Base-by-base conservation (phyloP, 1,139 yeast genomes). In the Sugiyamaella novakii region DNA sequence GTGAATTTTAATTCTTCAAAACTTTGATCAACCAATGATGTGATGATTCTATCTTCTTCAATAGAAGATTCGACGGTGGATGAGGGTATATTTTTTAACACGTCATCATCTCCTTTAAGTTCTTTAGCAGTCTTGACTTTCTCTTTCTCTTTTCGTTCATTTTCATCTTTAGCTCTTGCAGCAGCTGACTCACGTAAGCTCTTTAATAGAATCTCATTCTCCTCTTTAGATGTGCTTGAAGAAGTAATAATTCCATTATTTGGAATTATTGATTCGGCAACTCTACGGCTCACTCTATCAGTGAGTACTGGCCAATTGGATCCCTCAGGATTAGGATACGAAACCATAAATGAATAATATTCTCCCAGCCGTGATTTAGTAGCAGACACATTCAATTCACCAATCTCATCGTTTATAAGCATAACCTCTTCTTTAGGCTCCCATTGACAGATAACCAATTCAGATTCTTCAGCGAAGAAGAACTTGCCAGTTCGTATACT, bases 181-280 rank as follows among this genome's bases (percentile, higher is more conserved):
- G 43, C 51, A 34, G 62, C 63, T 5, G 63, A 53, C 10, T 63
- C 58, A 14, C 47, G n/a, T 18, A 74, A 52, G 5, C 68, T 65
- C n/a, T 61, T 58, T 15, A 60, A 46, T 10, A 75, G 52, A 21
- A 64, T 39, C 35, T 64, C 65, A 45, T 68, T 66, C 49, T 76
- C 79, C 39, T 73, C 75, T 8, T 56, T 54, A 0, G 77, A 70
- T 0, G 75, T 70, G 52, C 71, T 61, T 5, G 73, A 65, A 5
- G 76, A 66, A 38, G 71, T 72, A 14, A 66, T 57, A 2, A 50
- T 38, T 2, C 40, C 38, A 7, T 7, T 30, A 5, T 18, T 39
- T 1, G 71, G 72, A 2, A 69, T 50, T 6, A 64, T 51, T 21
- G 46, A 47, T 1, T 50, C 38, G 1, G 64, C 28, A 14, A 59